Evolutionary conservation across 306 rosid genomes (phyloP).

Genomic region (Pyrus bretschneideri): DNA sequence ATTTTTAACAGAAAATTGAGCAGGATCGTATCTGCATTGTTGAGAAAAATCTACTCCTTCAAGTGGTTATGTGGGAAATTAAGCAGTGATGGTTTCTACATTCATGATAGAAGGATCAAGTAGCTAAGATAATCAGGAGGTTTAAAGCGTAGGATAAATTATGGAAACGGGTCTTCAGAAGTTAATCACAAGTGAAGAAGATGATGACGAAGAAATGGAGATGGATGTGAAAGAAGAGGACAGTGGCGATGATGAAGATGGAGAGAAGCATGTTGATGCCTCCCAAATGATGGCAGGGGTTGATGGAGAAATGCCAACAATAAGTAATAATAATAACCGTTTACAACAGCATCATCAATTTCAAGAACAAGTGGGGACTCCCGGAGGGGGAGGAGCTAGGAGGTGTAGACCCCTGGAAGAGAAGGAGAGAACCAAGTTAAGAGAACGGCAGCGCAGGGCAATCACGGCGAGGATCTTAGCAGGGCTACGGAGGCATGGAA

Average conservation of each 20-base stretch:
- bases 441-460: constrained; percentile 98
- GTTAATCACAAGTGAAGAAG: constrained; percentile 72
- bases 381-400: constrained; percentile 67
- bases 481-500: constrained; percentile 94
- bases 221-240: constrained; percentile 89
- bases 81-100: constrained; percentile 3
- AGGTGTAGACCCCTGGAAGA: constrained; percentile 90
- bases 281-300: constrained; percentile 42
- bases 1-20: background rate
- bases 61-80: background rate
- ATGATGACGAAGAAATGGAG: constrained; percentile 85
- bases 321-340: constrained; percentile 37
- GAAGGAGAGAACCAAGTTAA: constrained; percentile 93
- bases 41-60: background rate
- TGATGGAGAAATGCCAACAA: constrained; percentile 58
- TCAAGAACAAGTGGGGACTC: constrained; percentile 69
- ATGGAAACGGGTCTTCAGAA: constrained; percentile 81
- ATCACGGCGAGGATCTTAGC: constrained; percentile 96
- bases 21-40: no score
- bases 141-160: constrained; percentile 10
- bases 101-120: constrained; percentile 10
- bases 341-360: constrained; percentile 57
- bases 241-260: constrained; percentile 36
- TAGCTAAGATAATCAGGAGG: background rate
- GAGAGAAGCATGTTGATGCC: constrained; percentile 37